These are phyloP conservation scores for Saccharum hybrid DNA, from an alignment of 202 grass and related monocot genomes.

Conservation along the genomic window DNA sequence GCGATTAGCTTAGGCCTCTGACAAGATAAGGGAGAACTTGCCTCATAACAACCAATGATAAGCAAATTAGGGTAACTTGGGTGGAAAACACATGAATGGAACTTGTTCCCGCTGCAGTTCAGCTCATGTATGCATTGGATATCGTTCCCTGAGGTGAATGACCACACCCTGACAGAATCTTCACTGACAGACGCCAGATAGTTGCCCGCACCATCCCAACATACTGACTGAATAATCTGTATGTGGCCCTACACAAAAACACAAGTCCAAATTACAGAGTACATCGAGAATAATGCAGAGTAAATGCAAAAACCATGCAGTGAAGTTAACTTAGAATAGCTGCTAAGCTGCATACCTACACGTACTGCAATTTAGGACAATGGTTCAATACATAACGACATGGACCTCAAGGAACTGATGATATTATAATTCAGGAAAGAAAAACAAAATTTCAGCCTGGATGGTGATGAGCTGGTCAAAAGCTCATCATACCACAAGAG, in stretches of 20 bases:
- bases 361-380: background rate
- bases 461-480: slow-evolving; percentile 26
- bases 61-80: slow-evolving; percentile 72
- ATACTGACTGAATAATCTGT: slow-evolving; percentile 79
- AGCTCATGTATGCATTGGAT: slow-evolving; percentile 81
- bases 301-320: slow-evolving; percentile 1
- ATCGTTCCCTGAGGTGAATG: slow-evolving; percentile 66
- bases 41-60: slow-evolving; percentile 95
- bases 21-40: slow-evolving; percentile 34
- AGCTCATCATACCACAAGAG: background rate
- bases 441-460: background rate
- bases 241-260: slow-evolving; percentile 77
- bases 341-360: slow-evolving; percentile 61
- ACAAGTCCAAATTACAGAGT: slow-evolving; percentile 21
- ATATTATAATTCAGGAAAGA: background rate
- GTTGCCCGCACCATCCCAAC: slow-evolving; percentile 86
- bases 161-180: slow-evolving; percentile 93
- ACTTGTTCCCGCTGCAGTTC: slow-evolving; percentile 86
- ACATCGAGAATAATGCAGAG: background rate
- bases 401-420: background rate
- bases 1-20: slow-evolving; percentile 13
- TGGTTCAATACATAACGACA: background rate
- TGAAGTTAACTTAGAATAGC: slow-evolving; percentile 13
- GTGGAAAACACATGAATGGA: slow-evolving; percentile 97
- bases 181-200: slow-evolving; percentile 96